These are phyloP conservation scores for Neurospora intermedia DNA, from an alignment of 495 filamentous ascomycete genomes.

Conservation along the genomic window DNA sequence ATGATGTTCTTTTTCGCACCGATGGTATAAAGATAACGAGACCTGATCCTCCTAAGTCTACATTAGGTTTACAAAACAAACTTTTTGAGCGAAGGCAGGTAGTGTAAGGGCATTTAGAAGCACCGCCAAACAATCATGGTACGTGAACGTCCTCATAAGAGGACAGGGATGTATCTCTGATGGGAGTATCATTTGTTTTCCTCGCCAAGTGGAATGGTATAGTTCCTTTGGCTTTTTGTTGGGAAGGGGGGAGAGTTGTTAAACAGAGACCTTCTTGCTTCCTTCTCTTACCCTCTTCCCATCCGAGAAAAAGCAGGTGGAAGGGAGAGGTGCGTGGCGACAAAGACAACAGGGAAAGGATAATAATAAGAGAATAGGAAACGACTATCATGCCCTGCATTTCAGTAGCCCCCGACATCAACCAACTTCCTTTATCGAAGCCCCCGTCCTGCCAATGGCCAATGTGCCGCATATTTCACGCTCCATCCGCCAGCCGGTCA, in stretches of 20 bases:
- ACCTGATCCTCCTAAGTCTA: not conserved
- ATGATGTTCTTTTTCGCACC: not conserved
- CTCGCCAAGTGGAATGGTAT: not conserved
- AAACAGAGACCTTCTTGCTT: constrained; percentile 1
- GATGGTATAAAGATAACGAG: not conserved
- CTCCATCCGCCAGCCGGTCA: constrained; percentile 8
- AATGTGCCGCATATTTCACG: constrained; percentile 13
- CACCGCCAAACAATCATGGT: not conserved
- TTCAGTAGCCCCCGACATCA: constrained; percentile 21
- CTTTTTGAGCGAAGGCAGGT: not conserved
- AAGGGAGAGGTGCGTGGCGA: constrained; percentile 1
- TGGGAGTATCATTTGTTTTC: not conserved
- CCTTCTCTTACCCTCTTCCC: not conserved
- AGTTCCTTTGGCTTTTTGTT: not conserved
- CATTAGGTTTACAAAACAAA: not conserved
- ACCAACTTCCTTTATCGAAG: constrained; percentile 23
- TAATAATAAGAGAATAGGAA: constrained; percentile 9
- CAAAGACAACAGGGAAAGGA: constrained; percentile 2
- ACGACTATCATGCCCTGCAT: constrained; percentile 26
- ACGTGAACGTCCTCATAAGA: not conserved
- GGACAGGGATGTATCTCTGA: not conserved
- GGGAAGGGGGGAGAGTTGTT: not conserved
- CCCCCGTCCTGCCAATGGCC: constrained; percentile 13
- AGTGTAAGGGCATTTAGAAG: not conserved
- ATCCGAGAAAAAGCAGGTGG: not conserved